phyloP scores from a whole-genome alignment of 2,329 filamentous ascomycete species.

The Penicillium sumatraense region DNA sequence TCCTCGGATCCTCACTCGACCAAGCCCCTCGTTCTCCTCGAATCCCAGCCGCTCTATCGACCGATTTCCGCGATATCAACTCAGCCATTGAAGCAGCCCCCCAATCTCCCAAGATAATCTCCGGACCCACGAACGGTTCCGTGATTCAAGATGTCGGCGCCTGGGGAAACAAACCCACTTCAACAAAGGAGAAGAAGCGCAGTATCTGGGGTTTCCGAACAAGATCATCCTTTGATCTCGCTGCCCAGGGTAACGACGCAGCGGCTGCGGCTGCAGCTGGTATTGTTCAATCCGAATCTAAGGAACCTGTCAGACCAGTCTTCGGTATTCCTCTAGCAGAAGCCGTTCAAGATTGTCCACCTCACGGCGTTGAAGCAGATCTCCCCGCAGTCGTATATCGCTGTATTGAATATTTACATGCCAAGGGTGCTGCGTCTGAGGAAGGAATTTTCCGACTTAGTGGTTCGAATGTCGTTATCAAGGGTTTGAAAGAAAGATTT shows the following conservation, averaged over 20 bases:
- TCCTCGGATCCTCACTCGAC: conserved; percentile 50
- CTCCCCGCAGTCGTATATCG: conserved; percentile 93
- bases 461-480: conserved; percentile 95
- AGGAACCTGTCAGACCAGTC: conserved; percentile 67
- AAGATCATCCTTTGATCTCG: conserved; percentile 72
- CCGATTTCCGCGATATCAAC: conserved; percentile 33
- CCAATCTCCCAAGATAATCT: conserved; percentile 65
- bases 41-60: conserved; percentile 32
- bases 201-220: conserved; percentile 68
- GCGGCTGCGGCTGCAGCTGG: conserved; percentile 48
- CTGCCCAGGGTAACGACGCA: conserved; percentile 43
- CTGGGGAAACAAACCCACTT: conserved; percentile 79
- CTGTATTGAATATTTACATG: conserved; percentile 89
- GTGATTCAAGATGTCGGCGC: conserved; percentile 80
- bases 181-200: conserved; percentile 80
- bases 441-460: conserved; percentile 97
- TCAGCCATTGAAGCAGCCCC: conserved; percentile 36
- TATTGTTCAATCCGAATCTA: conserved; percentile 50
- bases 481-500: conserved; percentile 86
- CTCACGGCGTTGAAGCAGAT: conserved; percentile 71
- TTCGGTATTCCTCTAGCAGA: conserved; percentile 87
- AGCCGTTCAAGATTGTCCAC: conserved; percentile 80
- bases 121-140: conserved; percentile 80
- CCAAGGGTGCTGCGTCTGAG: conserved; percentile 78
- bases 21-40: conserved; percentile 40